Conservation (phyloP, 306 rosid species). For the barrel medic (Medicago truncatula) region DNA sequence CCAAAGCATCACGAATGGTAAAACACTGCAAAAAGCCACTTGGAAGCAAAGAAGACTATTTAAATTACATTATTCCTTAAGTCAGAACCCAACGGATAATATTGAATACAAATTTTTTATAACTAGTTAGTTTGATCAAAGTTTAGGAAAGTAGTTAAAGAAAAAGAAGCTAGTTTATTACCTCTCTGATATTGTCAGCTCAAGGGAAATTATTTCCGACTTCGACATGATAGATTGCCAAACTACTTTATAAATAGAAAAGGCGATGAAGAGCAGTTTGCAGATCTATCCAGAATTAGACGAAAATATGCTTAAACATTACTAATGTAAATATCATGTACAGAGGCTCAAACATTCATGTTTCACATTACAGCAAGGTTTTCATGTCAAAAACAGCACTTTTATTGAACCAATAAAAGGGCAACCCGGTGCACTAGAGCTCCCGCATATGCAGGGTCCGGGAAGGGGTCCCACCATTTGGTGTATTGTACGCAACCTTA, state of each 20-base stretch:
- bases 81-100: conserved; percentile 30
- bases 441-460: no score
- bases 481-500: no score
- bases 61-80: conserved; percentile 4
- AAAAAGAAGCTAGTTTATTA: conserved; percentile 45
- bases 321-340: conserved; percentile 11
- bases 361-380: conserved; percentile 24
- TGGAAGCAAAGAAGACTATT: conserved; percentile 29
- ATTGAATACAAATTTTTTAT: conserved; percentile 16
- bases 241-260: conserved; percentile 42
- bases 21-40: conserved; percentile 14
- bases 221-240: conserved; percentile 41
- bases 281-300: conserved; percentile 16
- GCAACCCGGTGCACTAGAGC: no score
- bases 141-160: conserved; percentile 7
- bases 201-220: conserved; percentile 40
- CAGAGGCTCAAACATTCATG: conserved; percentile 21
- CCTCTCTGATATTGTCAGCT: conserved; percentile 44
- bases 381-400: conserved; percentile 8
- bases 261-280: not conserved
- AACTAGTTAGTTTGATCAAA: conserved; percentile 19
- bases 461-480: no score
- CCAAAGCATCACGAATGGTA: not conserved
- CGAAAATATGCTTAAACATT: conserved; percentile 18
- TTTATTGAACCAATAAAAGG: not conserved